phyloP scores from a whole-genome alignment of 106 monocot genomes.

The Dendrobium chrysotoxum region DNA sequence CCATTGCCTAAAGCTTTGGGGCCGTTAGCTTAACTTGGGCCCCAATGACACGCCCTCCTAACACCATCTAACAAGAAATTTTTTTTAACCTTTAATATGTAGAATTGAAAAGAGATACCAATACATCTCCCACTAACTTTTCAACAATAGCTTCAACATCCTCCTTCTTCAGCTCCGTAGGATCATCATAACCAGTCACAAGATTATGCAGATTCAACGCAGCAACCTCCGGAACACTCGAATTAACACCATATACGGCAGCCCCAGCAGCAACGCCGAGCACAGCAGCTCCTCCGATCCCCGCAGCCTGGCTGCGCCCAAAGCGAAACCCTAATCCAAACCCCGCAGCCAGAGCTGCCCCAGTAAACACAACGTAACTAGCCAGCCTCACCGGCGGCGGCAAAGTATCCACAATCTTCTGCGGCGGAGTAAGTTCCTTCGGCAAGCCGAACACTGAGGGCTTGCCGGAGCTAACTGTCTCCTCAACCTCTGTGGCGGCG shows the following conservation, averaged over 20 bases:
- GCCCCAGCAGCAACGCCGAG: slow-evolving; percentile 57
- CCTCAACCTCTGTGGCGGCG: background rate
- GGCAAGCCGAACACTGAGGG: slow-evolving; percentile 32
- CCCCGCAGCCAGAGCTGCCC: slow-evolving; percentile 61
- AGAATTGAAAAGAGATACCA: background rate
- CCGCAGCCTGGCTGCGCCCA: slow-evolving; percentile 29
- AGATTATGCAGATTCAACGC: slow-evolving; percentile 68
- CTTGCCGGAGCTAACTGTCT: background rate
- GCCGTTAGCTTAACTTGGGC: too few species aligned
- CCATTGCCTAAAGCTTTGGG: background rate
- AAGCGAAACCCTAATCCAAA: slow-evolving; percentile 57
- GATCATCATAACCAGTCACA: slow-evolving; percentile 65
- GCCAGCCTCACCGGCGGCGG: slow-evolving; percentile 63
- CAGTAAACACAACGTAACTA: slow-evolving; percentile 37
- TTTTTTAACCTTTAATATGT: too few species aligned
- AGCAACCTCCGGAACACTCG: slow-evolving; percentile 72
- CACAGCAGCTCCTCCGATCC: slow-evolving; percentile 53
- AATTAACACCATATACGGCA: slow-evolving; percentile 42
- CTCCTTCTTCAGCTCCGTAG: slow-evolving; percentile 44
- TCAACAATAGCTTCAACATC: slow-evolving; percentile 53
- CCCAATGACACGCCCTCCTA: too few species aligned
- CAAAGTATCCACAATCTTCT: slow-evolving; percentile 42
- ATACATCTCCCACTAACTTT: slow-evolving; percentile 32
- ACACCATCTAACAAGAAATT: too few species aligned
- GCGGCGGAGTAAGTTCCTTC: slow-evolving; percentile 52